Evolutionary conservation across 495 filamentous ascomycete genomes (phyloP), one percentile per base, ranked within the genome.

Genomic region (Penicillium longicatenatum): DNA sequence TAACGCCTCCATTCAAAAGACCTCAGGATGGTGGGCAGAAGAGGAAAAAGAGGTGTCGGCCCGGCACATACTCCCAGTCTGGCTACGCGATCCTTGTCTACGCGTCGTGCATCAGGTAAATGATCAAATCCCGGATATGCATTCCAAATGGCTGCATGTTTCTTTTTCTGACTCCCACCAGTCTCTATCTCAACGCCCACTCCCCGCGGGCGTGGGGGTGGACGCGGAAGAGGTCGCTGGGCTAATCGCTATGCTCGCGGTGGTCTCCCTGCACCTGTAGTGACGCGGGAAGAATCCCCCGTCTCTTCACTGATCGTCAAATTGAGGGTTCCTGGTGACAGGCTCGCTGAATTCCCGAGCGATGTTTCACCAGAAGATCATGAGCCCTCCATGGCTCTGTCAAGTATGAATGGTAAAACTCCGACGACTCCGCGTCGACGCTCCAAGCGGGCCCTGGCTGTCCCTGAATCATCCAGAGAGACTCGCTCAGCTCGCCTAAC

Each of bases 391-490:
- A 46, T 19, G 24, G 41, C 62, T 2, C 45, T 30, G 12, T 39
- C 68, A 21, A 59, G 63, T 31, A 59, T 58, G 29, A 19, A 45
- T 14, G 49, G 45, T 46, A 64, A 61, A 45, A 61, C 58, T 35
- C 63, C 54, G 43, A 64, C 68, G 50, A 63, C 69, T 2, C 60
- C 64, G 39, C 54, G 58, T 47, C 54, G 60, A 24, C 63, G 62
- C 55, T 55, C 61, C 26, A 62, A 64, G 55, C 59, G 65, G 10
- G 54, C 62, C 1, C 42, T 62, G 54, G 58, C 57, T 43, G 68
- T 70, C 7, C 72, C 73, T 19, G 74, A 75, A 56, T 75, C 74
- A 10, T 75, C 75, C 8, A 67, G 72, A 20, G 71, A 70, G 21
- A 75, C 73, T 9, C 68, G 76, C 24, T 68, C 72, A 50, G 75